These are phyloP conservation scores for Medicago ruthenica DNA, from an alignment of 306 rosid species.

Conservation along the genomic window DNA sequence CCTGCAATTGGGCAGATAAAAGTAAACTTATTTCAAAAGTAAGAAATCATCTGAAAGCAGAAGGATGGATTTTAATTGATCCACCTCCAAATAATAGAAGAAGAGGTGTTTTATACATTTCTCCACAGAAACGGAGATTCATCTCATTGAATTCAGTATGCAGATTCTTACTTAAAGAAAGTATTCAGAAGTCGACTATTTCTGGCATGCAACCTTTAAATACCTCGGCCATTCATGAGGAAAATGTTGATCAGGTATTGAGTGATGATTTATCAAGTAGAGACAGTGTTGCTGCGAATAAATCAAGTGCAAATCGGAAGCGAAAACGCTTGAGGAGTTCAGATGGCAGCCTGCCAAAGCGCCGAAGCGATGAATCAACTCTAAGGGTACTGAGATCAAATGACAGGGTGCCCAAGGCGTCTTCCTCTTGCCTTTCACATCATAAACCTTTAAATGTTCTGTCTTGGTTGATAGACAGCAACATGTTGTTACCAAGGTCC, in stretches of 20 bases:
- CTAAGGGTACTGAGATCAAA: constrained; percentile 55
- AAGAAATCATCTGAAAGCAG: constrained; percentile 54
- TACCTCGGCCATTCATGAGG: constrained; percentile 29
- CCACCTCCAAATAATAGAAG: constrained; percentile 43
- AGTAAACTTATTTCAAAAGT: constrained; percentile 44
- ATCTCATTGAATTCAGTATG: constrained; percentile 55
- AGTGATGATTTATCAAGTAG: constrained; percentile 26
- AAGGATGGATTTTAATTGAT: constrained; percentile 54
- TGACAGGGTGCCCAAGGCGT: constrained; percentile 64
- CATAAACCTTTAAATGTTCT: constrained; percentile 64
- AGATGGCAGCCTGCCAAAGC: neutral
- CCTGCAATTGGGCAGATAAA: neutral
- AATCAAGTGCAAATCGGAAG: constrained; percentile 43
- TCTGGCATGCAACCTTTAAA: constrained; percentile 42
- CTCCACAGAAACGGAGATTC: constrained; percentile 49
- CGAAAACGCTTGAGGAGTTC: constrained; percentile 2
- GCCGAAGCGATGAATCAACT: constrained; percentile 40
- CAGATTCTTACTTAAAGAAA: constrained; percentile 43
- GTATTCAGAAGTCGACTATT: constrained; percentile 16
- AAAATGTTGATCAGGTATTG: constrained; percentile 39
- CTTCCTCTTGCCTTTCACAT: constrained; percentile 50
- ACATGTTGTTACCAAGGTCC: constrained; percentile 65
- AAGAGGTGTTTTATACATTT: constrained; percentile 48
- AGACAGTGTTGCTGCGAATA: constrained; percentile 35
- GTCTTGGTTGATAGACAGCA: constrained; percentile 87